Percentiles rank a stretch among this genome's conserved stretches.
phyloP scores from a whole-genome alignment of 805 yeast genomes.

The Suhomyces prunicola region DNA sequence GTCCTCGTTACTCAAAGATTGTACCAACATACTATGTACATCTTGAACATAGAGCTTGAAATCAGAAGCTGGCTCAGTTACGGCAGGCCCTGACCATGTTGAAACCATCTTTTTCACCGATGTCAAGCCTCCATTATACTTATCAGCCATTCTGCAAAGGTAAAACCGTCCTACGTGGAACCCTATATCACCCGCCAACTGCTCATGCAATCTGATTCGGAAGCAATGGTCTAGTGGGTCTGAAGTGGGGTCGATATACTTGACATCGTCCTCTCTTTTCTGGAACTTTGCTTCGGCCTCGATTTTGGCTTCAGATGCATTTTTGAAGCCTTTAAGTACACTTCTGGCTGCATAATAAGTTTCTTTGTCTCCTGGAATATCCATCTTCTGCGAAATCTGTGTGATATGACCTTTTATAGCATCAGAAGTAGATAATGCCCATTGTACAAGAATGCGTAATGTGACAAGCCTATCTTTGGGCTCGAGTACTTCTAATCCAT shows the following conservation, averaged over 20 bases:
- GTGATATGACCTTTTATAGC: conserved; percentile 24
- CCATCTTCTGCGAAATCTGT: conserved; percentile 26
- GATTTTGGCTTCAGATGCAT: conserved; percentile 26
- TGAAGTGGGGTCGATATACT: conserved; percentile 38
- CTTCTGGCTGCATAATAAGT: conserved; percentile 36
- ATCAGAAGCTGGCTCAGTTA: conserved; percentile 16
- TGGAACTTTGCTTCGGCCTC: conserved; percentile 31
- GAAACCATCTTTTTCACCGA: conserved; percentile 33
- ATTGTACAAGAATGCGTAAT: conserved; percentile 33
- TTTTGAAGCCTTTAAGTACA: conserved; percentile 32
- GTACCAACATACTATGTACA: conserved; percentile 29
- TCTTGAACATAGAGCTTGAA: conserved; percentile 44
- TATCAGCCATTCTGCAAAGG: conserved; percentile 35
- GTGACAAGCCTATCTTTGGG: conserved; percentile 35
- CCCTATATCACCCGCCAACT: conserved; percentile 39
- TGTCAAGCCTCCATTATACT: conserved; percentile 33
- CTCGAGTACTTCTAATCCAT: conserved; percentile 32
- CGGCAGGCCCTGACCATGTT: conserved; percentile 14
- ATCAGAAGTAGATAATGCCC: conserved; percentile 36
- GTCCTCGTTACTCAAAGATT: conserved; percentile 27
- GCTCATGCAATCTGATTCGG: conserved; percentile 32
- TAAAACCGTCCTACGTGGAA: conserved; percentile 39
- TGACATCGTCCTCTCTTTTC: conserved; percentile 21
- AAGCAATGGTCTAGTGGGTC: conserved; percentile 34
- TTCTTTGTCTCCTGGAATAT: conserved; percentile 38